These are phyloP conservation scores for Rheum nobile DNA, from an alignment of 148 eudicot species.

Conservation along the genomic window DNA sequence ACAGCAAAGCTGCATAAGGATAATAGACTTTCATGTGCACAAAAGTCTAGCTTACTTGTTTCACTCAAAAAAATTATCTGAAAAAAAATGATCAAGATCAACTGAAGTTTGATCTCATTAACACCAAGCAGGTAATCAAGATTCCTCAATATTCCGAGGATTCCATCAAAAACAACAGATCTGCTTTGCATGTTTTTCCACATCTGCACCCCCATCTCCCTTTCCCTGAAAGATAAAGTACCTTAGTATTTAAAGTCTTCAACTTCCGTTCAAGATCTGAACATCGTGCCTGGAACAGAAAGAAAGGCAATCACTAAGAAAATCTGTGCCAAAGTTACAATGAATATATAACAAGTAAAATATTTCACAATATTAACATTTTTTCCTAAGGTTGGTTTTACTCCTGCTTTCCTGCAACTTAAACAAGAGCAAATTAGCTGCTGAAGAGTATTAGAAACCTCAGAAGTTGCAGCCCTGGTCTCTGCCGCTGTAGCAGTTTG, in stretches of 20 bases:
- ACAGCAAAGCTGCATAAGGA: neutral
- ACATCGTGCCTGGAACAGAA: conserved; percentile 37
- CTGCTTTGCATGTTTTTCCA: neutral
- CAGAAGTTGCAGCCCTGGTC: conserved; percentile 67
- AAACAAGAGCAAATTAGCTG: neutral
- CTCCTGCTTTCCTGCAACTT: neutral
- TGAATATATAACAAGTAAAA: neutral
- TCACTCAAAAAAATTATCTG: neutral
- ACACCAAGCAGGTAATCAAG: neutral
- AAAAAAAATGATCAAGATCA: neutral
- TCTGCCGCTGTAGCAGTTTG: conserved; percentile 72
- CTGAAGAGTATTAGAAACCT: conserved; percentile 23
- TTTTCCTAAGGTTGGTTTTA: neutral
- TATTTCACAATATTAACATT: neutral
- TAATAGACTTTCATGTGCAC: neutral
- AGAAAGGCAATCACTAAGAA: neutral
- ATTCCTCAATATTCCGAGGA: neutral
- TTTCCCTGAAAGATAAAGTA: neutral
- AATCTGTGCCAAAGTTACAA: neutral
- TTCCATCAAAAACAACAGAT: neutral
- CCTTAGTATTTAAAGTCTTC: conserved; percentile 30
- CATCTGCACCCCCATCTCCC: neutral
- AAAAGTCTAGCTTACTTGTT: neutral
- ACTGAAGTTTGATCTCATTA: neutral
- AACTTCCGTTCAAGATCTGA: conserved; percentile 52